Percentiles rank a stretch among this genome's conserved stretches.
Evolutionary conservation across 73 alveolate genomes (phyloP).

Genomic region (Symbiodinium natans): DNA sequence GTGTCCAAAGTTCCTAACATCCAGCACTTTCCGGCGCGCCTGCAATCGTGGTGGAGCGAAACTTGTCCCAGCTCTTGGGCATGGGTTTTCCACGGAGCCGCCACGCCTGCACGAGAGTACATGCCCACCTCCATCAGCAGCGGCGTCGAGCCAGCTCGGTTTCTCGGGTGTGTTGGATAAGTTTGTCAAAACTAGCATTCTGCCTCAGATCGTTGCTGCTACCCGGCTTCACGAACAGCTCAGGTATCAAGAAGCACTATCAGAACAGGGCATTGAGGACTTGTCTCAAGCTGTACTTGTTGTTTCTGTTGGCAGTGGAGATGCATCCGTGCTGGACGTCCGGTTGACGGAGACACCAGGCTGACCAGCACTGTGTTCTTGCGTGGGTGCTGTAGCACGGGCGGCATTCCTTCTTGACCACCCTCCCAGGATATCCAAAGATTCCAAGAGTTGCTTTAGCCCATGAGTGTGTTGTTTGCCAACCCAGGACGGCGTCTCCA

Average conservation of each 20-base stretch:
- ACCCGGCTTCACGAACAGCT: not conserved
- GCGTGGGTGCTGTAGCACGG: too few species aligned
- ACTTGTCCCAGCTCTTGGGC: too few species aligned
- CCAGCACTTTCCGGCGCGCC: conserved; percentile 18
- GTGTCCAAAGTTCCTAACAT: conserved; percentile 45
- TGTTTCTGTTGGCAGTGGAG: not conserved
- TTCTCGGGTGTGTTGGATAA: not conserved
- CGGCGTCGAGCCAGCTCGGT: conserved; percentile 46
- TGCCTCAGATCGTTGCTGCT: too few species aligned
- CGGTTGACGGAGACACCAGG: not conserved
- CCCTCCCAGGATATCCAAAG: too few species aligned
- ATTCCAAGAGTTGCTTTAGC: too few species aligned
- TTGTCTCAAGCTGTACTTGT: conserved; percentile 34
- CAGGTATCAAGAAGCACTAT: conserved; percentile 38
- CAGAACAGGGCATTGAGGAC: conserved; percentile 4
- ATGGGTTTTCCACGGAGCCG: not conserved
- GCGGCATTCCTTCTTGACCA: too few species aligned
- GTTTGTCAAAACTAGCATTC: too few species aligned
- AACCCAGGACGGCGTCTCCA: not conserved
- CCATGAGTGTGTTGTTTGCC: too few species aligned
- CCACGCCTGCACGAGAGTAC: not conserved
- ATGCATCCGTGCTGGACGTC: not conserved
- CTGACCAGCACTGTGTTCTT: not conserved
- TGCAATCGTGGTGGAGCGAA: conserved; percentile 24
- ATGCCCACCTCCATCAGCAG: conserved; percentile 75